phyloP scores from a whole-genome alignment of 306 rosid species.

The Inga oerstediana region DNA sequence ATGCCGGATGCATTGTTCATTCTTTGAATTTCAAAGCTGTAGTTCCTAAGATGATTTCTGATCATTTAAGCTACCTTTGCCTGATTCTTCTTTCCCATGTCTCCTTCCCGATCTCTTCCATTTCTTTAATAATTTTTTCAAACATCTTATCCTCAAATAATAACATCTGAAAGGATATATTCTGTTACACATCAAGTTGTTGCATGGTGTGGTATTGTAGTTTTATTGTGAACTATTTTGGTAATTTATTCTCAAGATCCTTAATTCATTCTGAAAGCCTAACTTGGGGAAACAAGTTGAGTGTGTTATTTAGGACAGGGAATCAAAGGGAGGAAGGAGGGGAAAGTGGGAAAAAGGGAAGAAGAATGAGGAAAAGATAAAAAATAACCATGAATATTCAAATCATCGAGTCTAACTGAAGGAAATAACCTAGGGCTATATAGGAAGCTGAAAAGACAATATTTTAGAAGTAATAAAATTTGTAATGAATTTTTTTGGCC shows the following conservation, averaged over 20 bases:
- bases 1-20: background rate
- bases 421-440: background rate
- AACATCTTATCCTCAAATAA: background rate
- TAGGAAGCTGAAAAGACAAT: background rate
- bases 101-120: background rate
- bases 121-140: background rate
- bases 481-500: background rate
- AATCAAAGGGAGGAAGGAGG: background rate
- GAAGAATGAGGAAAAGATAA: background rate
- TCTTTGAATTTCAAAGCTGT: background rate
- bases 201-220: background rate
- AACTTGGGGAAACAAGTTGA: constrained; percentile 17
- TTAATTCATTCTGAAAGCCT: constrained; percentile 19
- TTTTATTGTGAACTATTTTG: constrained; percentile 7
- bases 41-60: constrained; percentile 1
- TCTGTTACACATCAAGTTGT: background rate
- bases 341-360: background rate
- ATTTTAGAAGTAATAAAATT: background rate
- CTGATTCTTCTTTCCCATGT: background rate
- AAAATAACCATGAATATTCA: background rate
- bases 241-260: constrained; percentile 15
- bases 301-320: background rate
- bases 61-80: background rate
- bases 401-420: background rate
- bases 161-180: constrained; percentile 3